Evolutionary conservation across 257 asterid genomes (phyloP), one percentile per base, ranked within the genome.

Genomic region (Primulina tabacum): DNA sequence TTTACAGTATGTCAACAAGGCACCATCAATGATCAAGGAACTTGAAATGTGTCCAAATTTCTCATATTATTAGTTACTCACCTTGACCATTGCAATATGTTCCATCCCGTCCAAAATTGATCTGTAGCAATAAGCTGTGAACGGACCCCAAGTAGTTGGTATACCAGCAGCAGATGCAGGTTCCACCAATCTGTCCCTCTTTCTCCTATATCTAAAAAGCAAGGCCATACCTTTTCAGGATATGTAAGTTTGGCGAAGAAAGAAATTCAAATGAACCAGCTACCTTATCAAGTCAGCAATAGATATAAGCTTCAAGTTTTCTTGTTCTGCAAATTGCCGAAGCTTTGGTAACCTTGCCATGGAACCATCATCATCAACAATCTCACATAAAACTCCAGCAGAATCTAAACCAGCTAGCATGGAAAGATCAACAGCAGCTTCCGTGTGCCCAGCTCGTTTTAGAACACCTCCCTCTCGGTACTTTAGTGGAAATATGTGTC

Each of bases 371-470:
- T 94, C 97, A 72, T 89, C 99, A 62, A 94, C 99, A 75, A 94
- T 76, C 84, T 94, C 99, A 70, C 96, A 91, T 69, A 94, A 68
- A 76, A 91, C 97, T 52, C 93, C 97, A 67, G 87, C 90, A 67
- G 97, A 89, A 3, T 80, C 99, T 52, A 85, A 82, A 17, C 97
- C 97, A 64, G 99, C 97, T 60, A 93, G 86, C 84, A 79, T 50
- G 43, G 96, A 72, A 68, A 94, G 97, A 75, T 94, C 99, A 58
- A 94, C 88, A 40, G 99, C 88, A 58, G 99, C 99, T 87, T 94
- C 99, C 29, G 99, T 94, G 78, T 94, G 99, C 47, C 99, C 99
- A 56, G 99, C 99, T 84, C 99, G 76, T 87, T 94, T 94, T 62
- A 94, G 79, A 75, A 94, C 99, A 68, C 99, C 99, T 1, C 99